phyloP scores from a whole-genome alignment of 2,329 filamentous ascomycete genomes.

The Thyridium curvatum region DNA sequence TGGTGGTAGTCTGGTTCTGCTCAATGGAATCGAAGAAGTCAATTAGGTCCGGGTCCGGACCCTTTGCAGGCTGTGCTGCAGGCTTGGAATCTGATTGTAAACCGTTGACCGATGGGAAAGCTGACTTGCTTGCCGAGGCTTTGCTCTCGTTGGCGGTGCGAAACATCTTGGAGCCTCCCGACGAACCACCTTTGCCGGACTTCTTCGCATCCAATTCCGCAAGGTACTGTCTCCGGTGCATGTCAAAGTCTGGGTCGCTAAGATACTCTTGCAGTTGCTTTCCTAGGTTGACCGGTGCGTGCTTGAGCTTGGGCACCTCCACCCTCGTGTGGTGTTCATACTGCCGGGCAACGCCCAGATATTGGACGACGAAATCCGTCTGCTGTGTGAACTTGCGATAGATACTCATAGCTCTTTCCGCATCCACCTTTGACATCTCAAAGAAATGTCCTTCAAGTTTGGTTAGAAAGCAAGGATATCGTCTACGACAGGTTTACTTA shows the following conservation, averaged over 20 bases:
- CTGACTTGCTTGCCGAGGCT: slow-evolving; percentile 30
- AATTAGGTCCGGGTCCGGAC: slow-evolving; percentile 72
- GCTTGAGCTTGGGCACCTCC: slow-evolving; percentile 94
- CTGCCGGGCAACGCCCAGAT: slow-evolving; percentile 77
- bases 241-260: slow-evolving; percentile 89
- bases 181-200: slow-evolving; percentile 29
- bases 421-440: slow-evolving; percentile 93
- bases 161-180: slow-evolving; percentile 20
- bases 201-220: slow-evolving; percentile 73
- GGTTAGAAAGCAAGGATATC: not conserved
- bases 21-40: slow-evolving; percentile 95
- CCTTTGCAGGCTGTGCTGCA: slow-evolving; percentile 43
- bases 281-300: slow-evolving; percentile 87
- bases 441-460: slow-evolving; percentile 76
- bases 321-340: slow-evolving; percentile 89
- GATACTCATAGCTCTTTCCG: slow-evolving; percentile 83
- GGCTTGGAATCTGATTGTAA: slow-evolving; percentile 32
- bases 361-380: slow-evolving; percentile 88
- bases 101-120: slow-evolving; percentile 33
- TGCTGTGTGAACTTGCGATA: slow-evolving; percentile 90
- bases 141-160: slow-evolving; percentile 29
- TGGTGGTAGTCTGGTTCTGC: slow-evolving; percentile 72
- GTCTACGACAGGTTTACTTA: slow-evolving; percentile 34
- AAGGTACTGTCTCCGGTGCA: slow-evolving; percentile 86
- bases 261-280: slow-evolving; percentile 91